Evolutionary conservation across 441 rosid species (phyloP).

Genomic region (Adansonia grandidieri): DNA sequence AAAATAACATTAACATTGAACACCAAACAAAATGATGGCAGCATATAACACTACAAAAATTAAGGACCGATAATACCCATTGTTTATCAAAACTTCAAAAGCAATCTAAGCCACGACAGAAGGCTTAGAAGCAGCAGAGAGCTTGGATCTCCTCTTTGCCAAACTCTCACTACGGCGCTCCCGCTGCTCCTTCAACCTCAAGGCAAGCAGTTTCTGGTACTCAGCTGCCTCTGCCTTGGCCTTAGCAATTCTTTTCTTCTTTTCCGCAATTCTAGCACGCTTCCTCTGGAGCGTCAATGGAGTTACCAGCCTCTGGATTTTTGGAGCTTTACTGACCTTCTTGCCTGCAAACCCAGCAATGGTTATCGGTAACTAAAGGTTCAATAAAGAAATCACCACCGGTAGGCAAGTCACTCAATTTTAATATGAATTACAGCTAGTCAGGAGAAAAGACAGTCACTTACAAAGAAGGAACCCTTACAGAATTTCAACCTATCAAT

Average conservation of each 20-base stretch:
- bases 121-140: conserved; percentile 55
- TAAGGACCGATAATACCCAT: not conserved
- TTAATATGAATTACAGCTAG: not conserved
- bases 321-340: conserved; percentile 58
- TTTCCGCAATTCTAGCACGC: conserved; percentile 53
- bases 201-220: conserved; percentile 58
- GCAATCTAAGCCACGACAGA: conserved; percentile 38
- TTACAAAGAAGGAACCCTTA: not conserved
- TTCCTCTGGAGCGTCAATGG: conserved; percentile 61
- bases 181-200: conserved; percentile 54
- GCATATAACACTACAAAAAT: conserved; percentile 26
- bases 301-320: conserved; percentile 63
- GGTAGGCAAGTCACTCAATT: too few species aligned
- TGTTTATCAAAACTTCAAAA: not conserved
- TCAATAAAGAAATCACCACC: not conserved
- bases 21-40: not conserved
- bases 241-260: conserved; percentile 61
- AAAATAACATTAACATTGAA: not conserved
- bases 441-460: not conserved
- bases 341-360: conserved; percentile 36
- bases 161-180: conserved; percentile 59
- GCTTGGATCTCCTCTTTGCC: conserved; percentile 58
- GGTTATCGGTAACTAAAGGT: not conserved
- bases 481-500: conserved; percentile 2
- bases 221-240: conserved; percentile 60